These are phyloP conservation scores for Daldinia caldariorum DNA, from an alignment of 495 filamentous ascomycete species.

Conservation along the genomic window DNA sequence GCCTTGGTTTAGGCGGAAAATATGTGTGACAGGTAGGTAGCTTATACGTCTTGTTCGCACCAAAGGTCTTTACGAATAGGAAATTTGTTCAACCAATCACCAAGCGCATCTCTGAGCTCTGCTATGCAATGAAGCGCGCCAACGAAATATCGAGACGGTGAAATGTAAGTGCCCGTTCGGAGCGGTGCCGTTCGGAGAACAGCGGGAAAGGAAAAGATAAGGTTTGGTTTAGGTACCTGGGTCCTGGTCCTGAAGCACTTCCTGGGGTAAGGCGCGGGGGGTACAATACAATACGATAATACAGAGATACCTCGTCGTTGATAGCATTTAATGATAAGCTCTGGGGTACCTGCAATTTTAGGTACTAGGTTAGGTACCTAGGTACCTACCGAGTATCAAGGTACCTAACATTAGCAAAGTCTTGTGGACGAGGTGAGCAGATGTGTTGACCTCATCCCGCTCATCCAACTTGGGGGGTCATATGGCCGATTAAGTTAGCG, in stretches of 20 bases:
- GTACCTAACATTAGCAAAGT: too few relatives aligned
- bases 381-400: too few relatives aligned
- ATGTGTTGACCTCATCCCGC: constrained; percentile 29
- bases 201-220: neutral
- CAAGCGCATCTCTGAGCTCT: too few relatives aligned
- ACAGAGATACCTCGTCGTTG: constrained; percentile 11
- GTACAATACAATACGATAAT: too few relatives aligned
- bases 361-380: too few relatives aligned
- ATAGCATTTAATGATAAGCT: constrained; percentile 33
- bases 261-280: neutral
- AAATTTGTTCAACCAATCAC: too few relatives aligned
- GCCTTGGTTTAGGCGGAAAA: too few relatives aligned
- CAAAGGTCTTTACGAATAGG: too few relatives aligned
- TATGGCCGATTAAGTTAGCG: constrained; percentile 10
- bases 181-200: constrained; percentile 7
- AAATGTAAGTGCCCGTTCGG: neutral
- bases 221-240: neutral
- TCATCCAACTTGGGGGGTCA: constrained; percentile 6
- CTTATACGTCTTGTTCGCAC: too few relatives aligned
- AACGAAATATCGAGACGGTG: neutral
- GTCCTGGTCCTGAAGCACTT: neutral
- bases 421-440: constrained; percentile 23
- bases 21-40: too few relatives aligned
- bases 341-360: neutral
- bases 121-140: too few relatives aligned